Percentiles rank a stretch among this genome's conserved stretches.
Conservation (phyloP, 108 stramenopile species). For the Cylindrotheca fusiformis region DNA sequence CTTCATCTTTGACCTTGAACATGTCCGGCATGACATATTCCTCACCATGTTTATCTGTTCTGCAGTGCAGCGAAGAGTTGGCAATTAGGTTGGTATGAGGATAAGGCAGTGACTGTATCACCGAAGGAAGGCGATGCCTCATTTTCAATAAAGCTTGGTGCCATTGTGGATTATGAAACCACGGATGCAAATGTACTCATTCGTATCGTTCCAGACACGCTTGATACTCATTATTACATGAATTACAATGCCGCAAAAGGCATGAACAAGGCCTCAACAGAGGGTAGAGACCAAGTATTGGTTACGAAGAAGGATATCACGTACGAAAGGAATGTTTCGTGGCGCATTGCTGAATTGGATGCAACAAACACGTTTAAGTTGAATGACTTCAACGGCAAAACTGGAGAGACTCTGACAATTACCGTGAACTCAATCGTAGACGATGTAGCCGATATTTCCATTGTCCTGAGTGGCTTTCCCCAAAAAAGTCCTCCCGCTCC, state of each 20-base stretch:
- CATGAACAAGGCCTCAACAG: neutral
- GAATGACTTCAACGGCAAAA: neutral
- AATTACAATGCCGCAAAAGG: neutral
- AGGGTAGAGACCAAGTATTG: neutral
- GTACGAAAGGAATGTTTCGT: neutral
- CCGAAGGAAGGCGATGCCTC: neutral
- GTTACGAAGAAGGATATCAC: neutral
- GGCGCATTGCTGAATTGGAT: neutral
- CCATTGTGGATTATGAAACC: neutral
- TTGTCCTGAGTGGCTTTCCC: too few species aligned
- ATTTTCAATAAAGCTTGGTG: neutral
- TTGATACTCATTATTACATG: neutral
- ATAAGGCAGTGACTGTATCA: neutral
- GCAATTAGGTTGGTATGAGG: conserved; percentile 58
- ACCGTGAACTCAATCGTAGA: neutral
- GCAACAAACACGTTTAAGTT: neutral
- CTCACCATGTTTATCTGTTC: conserved; percentile 48
- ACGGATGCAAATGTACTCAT: neutral
- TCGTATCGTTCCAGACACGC: neutral
- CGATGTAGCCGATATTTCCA: too few species aligned
- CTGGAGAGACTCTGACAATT: neutral
- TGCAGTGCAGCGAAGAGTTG: conserved; percentile 56
- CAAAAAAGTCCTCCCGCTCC: too few species aligned
- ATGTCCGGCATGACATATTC: conserved; percentile 21
- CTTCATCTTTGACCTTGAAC: too few species aligned